A percentile compares a stretch with the other conserved stretches of the same genome.
Evolutionary conservation across 257 asterid species (phyloP).

Genomic region (Rehmannia glutinosa): DNA sequence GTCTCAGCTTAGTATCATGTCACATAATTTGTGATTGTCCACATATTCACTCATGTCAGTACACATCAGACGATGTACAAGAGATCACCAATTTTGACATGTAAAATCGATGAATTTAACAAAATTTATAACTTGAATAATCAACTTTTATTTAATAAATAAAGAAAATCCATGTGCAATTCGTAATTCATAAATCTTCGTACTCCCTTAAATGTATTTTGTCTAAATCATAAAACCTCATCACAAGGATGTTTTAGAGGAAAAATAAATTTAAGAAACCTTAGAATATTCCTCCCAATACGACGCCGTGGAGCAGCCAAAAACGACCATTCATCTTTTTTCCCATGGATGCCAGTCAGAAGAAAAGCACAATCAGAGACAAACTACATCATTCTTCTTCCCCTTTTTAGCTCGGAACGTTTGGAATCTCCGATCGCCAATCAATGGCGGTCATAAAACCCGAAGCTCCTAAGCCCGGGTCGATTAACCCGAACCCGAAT

Average conservation of each 20-base stretch:
- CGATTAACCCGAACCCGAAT: slow-evolving; percentile 25
- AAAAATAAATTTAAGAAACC: background rate
- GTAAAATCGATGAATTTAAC: too few relatives aligned
- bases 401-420: background rate
- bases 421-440: slow-evolving; percentile 30
- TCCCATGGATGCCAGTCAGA: background rate
- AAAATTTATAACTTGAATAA: background rate
- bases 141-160: background rate
- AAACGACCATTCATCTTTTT: background rate
- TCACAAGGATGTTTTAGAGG: background rate
- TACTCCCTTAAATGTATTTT: background rate
- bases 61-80: too few relatives aligned
- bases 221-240: background rate
- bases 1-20: too few relatives aligned
- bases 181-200: background rate
- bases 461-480: slow-evolving; percentile 24
- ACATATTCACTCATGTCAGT: too few relatives aligned
- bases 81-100: too few relatives aligned
- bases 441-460: slow-evolving; percentile 45
- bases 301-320: slow-evolving; percentile 22
- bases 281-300: background rate
- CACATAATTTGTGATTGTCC: too few relatives aligned
- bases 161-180: background rate
- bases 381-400: background rate
- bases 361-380: background rate